phyloP scores from a whole-genome alignment of 768 basidiomycete genomes.

The Russula compacta region DNA sequence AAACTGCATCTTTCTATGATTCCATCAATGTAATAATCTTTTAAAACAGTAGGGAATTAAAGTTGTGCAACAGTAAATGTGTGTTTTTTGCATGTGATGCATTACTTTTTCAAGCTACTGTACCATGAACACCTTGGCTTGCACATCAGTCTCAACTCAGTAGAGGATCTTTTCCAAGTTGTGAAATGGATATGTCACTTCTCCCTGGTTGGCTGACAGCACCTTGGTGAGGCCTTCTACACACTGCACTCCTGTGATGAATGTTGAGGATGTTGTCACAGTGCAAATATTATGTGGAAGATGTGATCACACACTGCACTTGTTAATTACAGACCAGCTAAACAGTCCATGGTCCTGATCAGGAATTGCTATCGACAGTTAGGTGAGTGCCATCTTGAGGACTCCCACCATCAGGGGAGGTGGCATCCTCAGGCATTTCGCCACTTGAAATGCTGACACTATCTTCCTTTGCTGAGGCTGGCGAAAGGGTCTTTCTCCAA shows the following conservation, averaged over 20 bases:
- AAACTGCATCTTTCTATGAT: no score
- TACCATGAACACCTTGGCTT: constrained; percentile 62
- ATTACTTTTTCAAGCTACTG: no score
- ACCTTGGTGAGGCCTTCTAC: constrained; percentile 65
- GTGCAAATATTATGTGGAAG: constrained; percentile 90
- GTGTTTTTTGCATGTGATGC: no score
- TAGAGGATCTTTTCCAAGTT: constrained; percentile 77
- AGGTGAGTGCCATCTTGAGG: constrained; percentile 26
- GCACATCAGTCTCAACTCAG: constrained; percentile 82
- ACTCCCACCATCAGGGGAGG: constrained; percentile 28
- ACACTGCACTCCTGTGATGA: constrained; percentile 80
- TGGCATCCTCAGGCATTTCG: constrained; percentile 60
- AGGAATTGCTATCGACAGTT: constrained; percentile 31
- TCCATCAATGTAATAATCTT: no score
- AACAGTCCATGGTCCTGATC: constrained; percentile 51
- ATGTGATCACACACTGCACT: constrained; percentile 53
- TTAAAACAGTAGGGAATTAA: no score
- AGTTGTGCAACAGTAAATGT: no score
- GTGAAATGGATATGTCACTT: constrained; percentile 79
- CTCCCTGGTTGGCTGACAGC: constrained; percentile 74
- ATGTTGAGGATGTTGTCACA: constrained; percentile 88
- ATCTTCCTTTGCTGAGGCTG: constrained; percentile 32
- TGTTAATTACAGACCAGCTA: constrained; percentile 37
- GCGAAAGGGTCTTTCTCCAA: constrained; percentile 39
- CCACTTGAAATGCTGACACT: constrained; percentile 75